Evolutionary conservation across 345 rosid genomes (phyloP), one percentile per base, ranked within the genome.

Genomic region (Acer saccharum): DNA sequence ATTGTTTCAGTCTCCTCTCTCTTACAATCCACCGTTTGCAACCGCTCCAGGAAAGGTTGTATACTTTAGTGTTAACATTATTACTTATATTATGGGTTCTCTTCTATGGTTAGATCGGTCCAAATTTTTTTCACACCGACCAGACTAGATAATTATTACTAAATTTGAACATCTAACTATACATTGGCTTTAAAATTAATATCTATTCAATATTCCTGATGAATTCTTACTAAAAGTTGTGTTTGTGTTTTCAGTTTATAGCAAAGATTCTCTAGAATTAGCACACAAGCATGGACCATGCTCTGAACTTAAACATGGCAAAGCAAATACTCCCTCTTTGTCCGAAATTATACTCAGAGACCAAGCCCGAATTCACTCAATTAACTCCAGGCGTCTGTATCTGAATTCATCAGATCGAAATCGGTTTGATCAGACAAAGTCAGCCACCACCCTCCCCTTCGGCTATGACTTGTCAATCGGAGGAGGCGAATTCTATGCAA

Each of bases 401-500:
- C 16, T 52, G 57, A 52, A 52, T 43, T 50, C 35, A 32, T 52
- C 18, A 10, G 17, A 12, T 52, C 7, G n/a, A 52, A 52, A 52
- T 13, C 1, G 0, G 54, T 50, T 50, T 13, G 16, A 52, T 1
- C 57, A 16, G 57, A 52, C 57, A 0, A 52, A 52, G 18, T 43
- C 46, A 4, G 13, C 57, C n/a, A 14, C 6, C 7, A 52, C n/a
- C 57, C 18, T 52, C 16, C n/a, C 57, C 57, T 52, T 52, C 57
- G n/a, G 7, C 6, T 52, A 23, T 61, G 12, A 7, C 29, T 3
- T 2, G 21, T 20, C 29, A 61, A 23, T 78, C 0, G 84, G 79
- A 2, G 17, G 17, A 16, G 1, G 52, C 11, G 78, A 71, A 4
- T 46, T 76, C 32, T 83, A 73, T 21, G 73, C 83, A 9, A 81